phyloP scores from a whole-genome alignment of 805 yeast genomes.

The Lachancea nothofagi region DNA sequence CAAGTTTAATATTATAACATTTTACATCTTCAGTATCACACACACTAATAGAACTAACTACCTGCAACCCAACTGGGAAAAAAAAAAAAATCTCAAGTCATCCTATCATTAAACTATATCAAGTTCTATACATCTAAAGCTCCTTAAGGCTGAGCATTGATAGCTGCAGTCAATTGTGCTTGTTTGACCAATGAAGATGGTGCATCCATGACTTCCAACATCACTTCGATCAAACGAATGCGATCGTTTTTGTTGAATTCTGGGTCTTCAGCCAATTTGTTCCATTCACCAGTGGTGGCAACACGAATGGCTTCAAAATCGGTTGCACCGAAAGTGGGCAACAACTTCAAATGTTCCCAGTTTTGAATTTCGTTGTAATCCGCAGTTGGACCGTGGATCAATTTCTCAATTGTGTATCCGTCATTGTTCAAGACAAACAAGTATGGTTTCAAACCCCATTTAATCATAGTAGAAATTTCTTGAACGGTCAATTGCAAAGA shows the following conservation, averaged over 20 bases:
- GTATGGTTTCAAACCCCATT: slow-evolving; percentile 63
- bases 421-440: slow-evolving; percentile 64
- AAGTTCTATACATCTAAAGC: neutral
- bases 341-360: slow-evolving; percentile 58
- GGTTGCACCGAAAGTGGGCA: slow-evolving; percentile 46
- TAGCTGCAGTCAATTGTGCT: neutral
- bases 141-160: neutral
- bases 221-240: slow-evolving; percentile 61
- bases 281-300: slow-evolving; percentile 52
- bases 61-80: no score
- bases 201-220: slow-evolving; percentile 46
- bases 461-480: slow-evolving; percentile 63
- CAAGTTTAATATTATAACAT: no score
- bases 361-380: slow-evolving; percentile 61
- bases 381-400: slow-evolving; percentile 64
- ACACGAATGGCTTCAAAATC: slow-evolving; percentile 52
- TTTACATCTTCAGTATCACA: no score
- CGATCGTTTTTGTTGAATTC: slow-evolving; percentile 50
- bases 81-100: no score
- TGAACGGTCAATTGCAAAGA: slow-evolving; percentile 70
- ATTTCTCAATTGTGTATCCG: slow-evolving; percentile 71
- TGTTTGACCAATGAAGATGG: neutral
- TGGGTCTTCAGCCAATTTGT: slow-evolving; percentile 41
- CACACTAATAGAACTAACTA: no score
- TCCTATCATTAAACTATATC: no score